Evolutionary conservation across 257 asterid species (phyloP), one percentile per base, ranked within the genome.

Genomic region (Petunia secreta): DNA sequence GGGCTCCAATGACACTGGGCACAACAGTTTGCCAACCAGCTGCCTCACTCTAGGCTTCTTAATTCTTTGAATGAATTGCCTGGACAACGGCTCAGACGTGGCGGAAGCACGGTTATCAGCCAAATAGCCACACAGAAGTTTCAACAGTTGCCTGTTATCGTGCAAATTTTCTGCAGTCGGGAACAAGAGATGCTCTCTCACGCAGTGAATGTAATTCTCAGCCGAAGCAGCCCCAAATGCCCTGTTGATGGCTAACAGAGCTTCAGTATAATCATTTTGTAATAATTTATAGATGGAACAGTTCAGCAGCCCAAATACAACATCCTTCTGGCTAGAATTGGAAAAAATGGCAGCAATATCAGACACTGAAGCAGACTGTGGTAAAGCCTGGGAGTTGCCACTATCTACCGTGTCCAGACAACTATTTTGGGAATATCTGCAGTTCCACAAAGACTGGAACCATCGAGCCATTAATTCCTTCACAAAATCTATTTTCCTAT

Each of bases 381-480:
- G 60, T 41, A 63, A 50, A 66, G 37, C 57, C 52, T 52, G 63
- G 76, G 82, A 25, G 65, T 58, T 59, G 10, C 44, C 87, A 67
- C 53, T 69, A 11, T 82, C 69, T 57, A 43, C 41, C 2, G 62
- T 1, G 3, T 37, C 81, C 15, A 54, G 48, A 83, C 41, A 79
- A 40, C 68, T 80, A 76, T 4, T 15, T 15, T 81, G 75, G 59
- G 79, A 78, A 79, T 13, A 55, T 68, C 53, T 57, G 41, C 58
- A 62, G 25, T 80, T 83, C 76, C 73, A 66, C 55, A 84, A 83
- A 77, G 80, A 82, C 38, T 65, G 48, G 63, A 76, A 62, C 91
- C 91, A 88, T 58, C 87, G 76, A 43, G 81, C 83, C 87, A 88
- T 86, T 65, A 88, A 73, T 76, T 83, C 88, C 83, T 77, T 80